Evolutionary conservation across 768 basidiomycete species (phyloP).

Genomic region (Boletus subparvulus): DNA sequence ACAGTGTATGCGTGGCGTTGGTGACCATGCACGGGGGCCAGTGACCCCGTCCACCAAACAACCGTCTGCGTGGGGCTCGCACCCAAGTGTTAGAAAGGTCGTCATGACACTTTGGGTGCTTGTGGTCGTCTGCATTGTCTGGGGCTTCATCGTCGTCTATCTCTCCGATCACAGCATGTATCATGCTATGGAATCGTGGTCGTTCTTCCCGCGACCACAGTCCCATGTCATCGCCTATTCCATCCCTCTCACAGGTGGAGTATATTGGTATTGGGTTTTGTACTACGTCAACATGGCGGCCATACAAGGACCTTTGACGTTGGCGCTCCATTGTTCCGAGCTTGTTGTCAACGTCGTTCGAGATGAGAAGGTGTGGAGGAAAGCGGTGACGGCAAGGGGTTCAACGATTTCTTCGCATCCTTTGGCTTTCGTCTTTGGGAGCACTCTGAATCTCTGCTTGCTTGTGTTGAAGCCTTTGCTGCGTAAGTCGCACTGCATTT

Average conservation of each 20-base stretch:
- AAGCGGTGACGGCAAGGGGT: conserved; percentile 18
- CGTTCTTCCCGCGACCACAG: conserved; percentile 25
- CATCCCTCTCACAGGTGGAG: conserved; percentile 19
- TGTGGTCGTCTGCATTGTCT: conserved; percentile 17
- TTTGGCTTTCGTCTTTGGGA: conserved; percentile 23
- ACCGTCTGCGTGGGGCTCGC: conserved; percentile 30
- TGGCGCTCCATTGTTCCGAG: conserved; percentile 30
- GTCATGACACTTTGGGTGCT: conserved; percentile 25
- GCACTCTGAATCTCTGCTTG: conserved; percentile 13
- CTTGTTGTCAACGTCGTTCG: conserved; percentile 30
- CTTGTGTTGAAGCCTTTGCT: conserved; percentile 25
- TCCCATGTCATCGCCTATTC: conserved; percentile 22
- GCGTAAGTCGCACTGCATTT: conserved; percentile 19
- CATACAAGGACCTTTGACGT: conserved; percentile 31
- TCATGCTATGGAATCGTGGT: conserved; percentile 15
- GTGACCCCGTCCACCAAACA: conserved; percentile 14
- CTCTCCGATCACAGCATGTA: conserved; percentile 9
- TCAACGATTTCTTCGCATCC: conserved; percentile 19
- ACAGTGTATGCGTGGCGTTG: conserved; percentile 30
- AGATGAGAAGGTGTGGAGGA: conserved; percentile 29
- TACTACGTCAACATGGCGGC: conserved; percentile 25
- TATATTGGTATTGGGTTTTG: conserved; percentile 25
- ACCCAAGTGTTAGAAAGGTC: conserved; percentile 24
- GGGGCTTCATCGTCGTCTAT: conserved; percentile 19
- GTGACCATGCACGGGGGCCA: conserved; percentile 11